Evolutionary conservation across 768 basidiomycete genomes (phyloP).

Genomic region (Chalciporus pseudorubinellus): DNA sequence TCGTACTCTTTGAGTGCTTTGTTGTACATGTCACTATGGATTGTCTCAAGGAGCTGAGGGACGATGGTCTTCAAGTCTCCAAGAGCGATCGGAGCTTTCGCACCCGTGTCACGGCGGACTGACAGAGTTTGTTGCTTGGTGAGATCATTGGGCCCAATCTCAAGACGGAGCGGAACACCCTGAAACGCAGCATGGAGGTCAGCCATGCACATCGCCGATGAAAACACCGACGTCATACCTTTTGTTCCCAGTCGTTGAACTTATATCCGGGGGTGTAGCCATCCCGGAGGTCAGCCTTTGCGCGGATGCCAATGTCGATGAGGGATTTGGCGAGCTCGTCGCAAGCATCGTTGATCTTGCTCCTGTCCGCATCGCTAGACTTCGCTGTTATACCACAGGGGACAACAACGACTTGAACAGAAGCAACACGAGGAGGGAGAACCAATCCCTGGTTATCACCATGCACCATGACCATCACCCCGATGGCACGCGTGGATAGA

Average conservation of each 20-base stretch:
- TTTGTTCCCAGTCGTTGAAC: constrained; percentile 99
- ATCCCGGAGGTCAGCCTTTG: constrained; percentile 89
- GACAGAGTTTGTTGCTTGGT: constrained; percentile 75
- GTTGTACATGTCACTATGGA: constrained; percentile 86
- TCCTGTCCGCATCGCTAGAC: constrained; percentile 64
- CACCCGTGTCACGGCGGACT: constrained; percentile 80
- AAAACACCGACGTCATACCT: constrained; percentile 47
- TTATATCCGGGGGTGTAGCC: constrained; percentile 99
- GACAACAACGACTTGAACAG: constrained; percentile 84
- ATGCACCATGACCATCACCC: constrained; percentile 99
- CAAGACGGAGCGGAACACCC: constrained; percentile 97
- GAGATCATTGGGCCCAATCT: constrained; percentile 93
- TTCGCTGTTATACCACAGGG: constrained; percentile 94
- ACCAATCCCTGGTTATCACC: constrained; percentile 98
- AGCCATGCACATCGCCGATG: neutral
- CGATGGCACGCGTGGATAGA: constrained; percentile 90
- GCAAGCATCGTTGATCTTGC: constrained; percentile 72
- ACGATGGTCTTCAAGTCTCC: constrained; percentile 49
- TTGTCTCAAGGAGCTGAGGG: constrained; percentile 70
- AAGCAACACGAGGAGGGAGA: constrained; percentile 95
- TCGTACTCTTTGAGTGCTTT: constrained; percentile 75
- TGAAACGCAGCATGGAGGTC: constrained; percentile 30
- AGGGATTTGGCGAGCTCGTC: constrained; percentile 73
- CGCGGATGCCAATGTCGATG: constrained; percentile 70
- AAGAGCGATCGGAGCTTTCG: constrained; percentile 55